phyloP scores from a whole-genome alignment of 169 alveolate species.

The Eimeria necatrix region DNA sequence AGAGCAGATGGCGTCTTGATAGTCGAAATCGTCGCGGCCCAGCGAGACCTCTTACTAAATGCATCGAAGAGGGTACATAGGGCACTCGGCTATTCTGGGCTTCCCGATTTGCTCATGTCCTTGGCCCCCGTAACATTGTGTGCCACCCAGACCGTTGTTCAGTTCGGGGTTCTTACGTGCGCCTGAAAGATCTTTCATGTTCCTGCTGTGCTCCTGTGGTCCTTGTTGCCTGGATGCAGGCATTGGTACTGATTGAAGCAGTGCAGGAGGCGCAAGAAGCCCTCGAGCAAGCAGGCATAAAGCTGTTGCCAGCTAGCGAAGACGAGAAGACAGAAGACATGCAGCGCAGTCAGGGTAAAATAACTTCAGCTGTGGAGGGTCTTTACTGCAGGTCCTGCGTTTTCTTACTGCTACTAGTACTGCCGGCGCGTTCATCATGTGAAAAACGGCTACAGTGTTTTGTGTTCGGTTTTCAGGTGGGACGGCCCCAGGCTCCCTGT shows the following conservation, averaged over 20 bases:
- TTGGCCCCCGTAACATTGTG: no score
- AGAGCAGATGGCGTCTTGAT: slow-evolving; percentile 55
- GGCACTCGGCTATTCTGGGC: no score
- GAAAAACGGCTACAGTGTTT: neutral
- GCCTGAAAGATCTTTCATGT: neutral
- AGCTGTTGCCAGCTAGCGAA: slow-evolving; percentile 52
- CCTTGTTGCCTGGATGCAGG: slow-evolving; percentile 28
- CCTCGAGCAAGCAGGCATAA: slow-evolving; percentile 62
- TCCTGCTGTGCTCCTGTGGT: slow-evolving; percentile 21
- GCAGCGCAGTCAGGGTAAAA: slow-evolving; percentile 25
- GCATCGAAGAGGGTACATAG: slow-evolving; percentile 41
- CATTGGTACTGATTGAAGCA: slow-evolving; percentile 42
- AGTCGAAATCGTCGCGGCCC: slow-evolving; percentile 56
- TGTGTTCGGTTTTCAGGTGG: neutral
- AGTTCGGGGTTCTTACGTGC: no score
- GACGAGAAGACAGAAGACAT: slow-evolving; percentile 51
- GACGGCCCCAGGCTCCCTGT: slow-evolving; percentile 17
- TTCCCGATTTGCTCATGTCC: no score
- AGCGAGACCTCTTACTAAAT: slow-evolving; percentile 26
- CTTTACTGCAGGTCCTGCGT: neutral
- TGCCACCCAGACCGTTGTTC: no score
- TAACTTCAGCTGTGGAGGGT: neutral
- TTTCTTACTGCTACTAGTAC: slow-evolving; percentile 31
- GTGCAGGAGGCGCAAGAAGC: slow-evolving; percentile 74
- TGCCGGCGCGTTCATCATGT: neutral